These are phyloP conservation scores for Boletellus ananas DNA, from an alignment of 768 basidiomycete genomes.

Conservation along the genomic window DNA sequence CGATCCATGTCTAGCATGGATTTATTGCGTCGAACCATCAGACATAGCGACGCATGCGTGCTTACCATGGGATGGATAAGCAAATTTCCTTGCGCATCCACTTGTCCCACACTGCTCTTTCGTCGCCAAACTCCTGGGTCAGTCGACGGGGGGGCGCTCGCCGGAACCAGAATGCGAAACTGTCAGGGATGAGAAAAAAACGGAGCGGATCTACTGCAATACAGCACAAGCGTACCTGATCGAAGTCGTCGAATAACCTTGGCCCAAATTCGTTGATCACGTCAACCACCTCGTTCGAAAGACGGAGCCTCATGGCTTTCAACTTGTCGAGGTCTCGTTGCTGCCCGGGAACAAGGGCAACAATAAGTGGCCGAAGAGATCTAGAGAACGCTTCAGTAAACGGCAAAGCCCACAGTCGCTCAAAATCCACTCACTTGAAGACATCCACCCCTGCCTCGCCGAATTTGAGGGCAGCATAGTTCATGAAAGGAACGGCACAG, in stretches of 20 bases:
- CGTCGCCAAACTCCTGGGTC: constrained; percentile 73
- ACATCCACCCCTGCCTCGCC: constrained; percentile 98
- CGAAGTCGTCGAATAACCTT: constrained; percentile 80
- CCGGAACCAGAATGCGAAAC: constrained; percentile 78
- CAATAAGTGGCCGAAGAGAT: constrained; percentile 83
- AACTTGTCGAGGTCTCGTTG: constrained; percentile 74
- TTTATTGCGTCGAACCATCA: neutral
- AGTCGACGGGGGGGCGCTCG: constrained; percentile 77
- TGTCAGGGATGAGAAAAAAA: constrained; percentile 28
- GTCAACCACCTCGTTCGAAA: constrained; percentile 81
- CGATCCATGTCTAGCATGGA: constrained; percentile 69
- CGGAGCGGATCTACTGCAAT: neutral
- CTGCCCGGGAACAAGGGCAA: constrained; percentile 87
- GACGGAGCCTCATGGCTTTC: constrained; percentile 64
- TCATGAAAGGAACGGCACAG: constrained; percentile 77
- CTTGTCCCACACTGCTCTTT: constrained; percentile 75
- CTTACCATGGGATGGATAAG: constrained; percentile 83
- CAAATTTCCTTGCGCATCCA: constrained; percentile 82
- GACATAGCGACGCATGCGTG: constrained; percentile 17
- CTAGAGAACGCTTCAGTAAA: constrained; percentile 38
- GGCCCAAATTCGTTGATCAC: constrained; percentile 89
- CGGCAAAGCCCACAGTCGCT: neutral
- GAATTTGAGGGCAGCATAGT: constrained; percentile 91
- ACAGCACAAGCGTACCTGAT: constrained; percentile 49
- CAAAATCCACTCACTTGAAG: constrained; percentile 67